Percentiles rank a stretch among this genome's conserved stretches.
phyloP scores from a whole-genome alignment of 352 stramenopile species.

The Globisporangium spiculum region DNA sequence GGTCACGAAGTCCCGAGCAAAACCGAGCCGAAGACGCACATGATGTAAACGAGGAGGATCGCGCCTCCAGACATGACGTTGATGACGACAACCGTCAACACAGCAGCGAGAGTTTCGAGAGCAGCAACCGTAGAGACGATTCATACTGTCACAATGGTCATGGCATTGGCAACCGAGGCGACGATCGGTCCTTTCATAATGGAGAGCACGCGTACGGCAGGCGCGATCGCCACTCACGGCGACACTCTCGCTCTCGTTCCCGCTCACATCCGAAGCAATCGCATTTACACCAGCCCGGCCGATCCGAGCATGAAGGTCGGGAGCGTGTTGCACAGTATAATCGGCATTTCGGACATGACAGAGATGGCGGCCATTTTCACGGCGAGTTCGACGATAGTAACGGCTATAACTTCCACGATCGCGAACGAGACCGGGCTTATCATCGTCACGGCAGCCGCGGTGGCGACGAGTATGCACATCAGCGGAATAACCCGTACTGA shows the following conservation, averaged over 20 bases:
- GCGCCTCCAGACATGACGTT: background rate
- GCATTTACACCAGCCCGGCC: background rate
- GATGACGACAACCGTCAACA: background rate
- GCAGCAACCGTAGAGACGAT: background rate
- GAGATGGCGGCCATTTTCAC: background rate
- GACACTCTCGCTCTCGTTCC: slow-evolving; percentile 6
- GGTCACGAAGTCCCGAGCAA: slow-evolving; percentile 2
- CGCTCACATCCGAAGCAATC: background rate
- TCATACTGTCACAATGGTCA: background rate
- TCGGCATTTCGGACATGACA: background rate
- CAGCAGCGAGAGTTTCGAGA: background rate
- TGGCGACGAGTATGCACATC: slow-evolving; percentile 7
- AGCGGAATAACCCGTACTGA: slow-evolving; percentile 12
- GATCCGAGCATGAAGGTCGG: background rate
- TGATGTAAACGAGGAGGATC: background rate
- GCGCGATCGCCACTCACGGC: slow-evolving; percentile 1
- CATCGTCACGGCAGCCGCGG: slow-evolving; percentile 2
- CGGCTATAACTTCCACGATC: background rate
- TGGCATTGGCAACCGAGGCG: background rate
- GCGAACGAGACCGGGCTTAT: slow-evolving; percentile 11
- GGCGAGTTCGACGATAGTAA: slow-evolving; percentile 8
- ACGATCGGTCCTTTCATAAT: background rate
- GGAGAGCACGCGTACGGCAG: background rate
- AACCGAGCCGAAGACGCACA: background rate
- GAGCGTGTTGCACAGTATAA: slow-evolving; percentile 1